Base-by-base conservation (phyloP, 805 yeast species). In the Ogataea corticis region DNA sequence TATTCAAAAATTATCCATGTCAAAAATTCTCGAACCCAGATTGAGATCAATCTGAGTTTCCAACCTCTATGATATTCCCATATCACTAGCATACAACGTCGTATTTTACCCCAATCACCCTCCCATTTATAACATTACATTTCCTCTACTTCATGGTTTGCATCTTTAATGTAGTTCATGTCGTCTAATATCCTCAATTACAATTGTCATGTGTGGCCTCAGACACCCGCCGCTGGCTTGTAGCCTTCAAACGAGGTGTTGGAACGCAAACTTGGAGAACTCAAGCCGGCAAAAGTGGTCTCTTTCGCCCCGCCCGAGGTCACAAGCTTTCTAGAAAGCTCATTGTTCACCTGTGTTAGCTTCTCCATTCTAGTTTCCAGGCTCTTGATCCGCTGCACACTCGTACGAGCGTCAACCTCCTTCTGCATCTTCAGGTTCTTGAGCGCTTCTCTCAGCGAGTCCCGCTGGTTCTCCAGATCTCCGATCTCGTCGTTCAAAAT, bases 381-480 rank as follows among this genome's bases (percentile, higher is more conserved):
- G 6, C 23, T 15, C 33, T 50, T 51, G 29, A 59, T 51, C 33
- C 57, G 56, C 21, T 63, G 68, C 13, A 52, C 44, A n/a, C 57
- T 51, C 28, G 48, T 15, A 37, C 60, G 57, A 28, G 51, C 14
- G 41, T 61, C 66, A 37, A 49, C 52, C 18, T 61, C 66, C 33
- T 51, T 52, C 39, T 58, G 55, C 25, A 52, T 56, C 41, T 59
- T 63, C 42, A 62, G 52, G 38, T 58, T 51, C 31, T 54, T 62
- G 36, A 65, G 46, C 0, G 64, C 67, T 25, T 62, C 66, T 23
- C 66, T 45, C 29, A 66, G 40, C 9, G 58, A 62, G 38, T 65
- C 66, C 30, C 61, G 51, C 45, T 67, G 70, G 16, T 51, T 46
- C 41, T 59, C 61, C 18, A 62, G 38, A 25, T 58, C 56, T 27